Evolutionary conservation across 169 alveolate species (phyloP), one percentile per base, ranked within the genome.

Genomic region (Cryptosporidium parvum): DNA sequence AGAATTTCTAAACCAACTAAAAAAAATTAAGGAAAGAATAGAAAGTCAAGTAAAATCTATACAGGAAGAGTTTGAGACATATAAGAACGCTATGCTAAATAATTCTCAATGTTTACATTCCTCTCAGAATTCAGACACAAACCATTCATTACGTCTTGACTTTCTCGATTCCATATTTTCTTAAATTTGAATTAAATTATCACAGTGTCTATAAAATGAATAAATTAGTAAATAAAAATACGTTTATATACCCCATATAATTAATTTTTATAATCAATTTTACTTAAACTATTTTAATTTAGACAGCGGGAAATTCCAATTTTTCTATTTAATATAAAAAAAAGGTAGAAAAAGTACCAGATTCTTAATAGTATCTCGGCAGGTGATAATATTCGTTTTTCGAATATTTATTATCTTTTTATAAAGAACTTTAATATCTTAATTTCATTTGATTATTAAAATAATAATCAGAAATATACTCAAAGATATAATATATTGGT

Each of bases 31-130:
- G 68, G 61, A 33, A n/a, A 8, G 21, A 53, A 73, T 73, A 8
- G 35, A 23, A 31, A 18, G 18, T 31, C 48, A 44, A 35, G 31
- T 73, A 26, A 53, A 56, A 7, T 52, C 58, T 26, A 73, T 73
- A 56, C 62, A 29, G 1, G 86, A 73, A n/a, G 86, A 73, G n/a
- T 73, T 52, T 21, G 70, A 58, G 31, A 42, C 62, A 10, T 35
- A 21, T 56, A 73, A 73, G 23, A 51, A n/a, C 31, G 1, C 16
- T 12, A 29, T 33, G 26, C 33, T 52, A n/a, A 45, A 51, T 14
- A n/a, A 23, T 51, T 71, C 85, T 26, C 85, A 71, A 51, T 29
- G 69, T 23, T 31, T 33, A 12, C 16, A 51, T 35, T 51, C 68
- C n/a, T 70, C 85, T 18, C 85, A 71, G 48, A 51, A 44, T 35